A percentile compares a stretch with the other conserved stretches of the same genome.
phyloP scores from a whole-genome alignment of 768 basidiomycete genomes.

The Grammothele lineata region DNA sequence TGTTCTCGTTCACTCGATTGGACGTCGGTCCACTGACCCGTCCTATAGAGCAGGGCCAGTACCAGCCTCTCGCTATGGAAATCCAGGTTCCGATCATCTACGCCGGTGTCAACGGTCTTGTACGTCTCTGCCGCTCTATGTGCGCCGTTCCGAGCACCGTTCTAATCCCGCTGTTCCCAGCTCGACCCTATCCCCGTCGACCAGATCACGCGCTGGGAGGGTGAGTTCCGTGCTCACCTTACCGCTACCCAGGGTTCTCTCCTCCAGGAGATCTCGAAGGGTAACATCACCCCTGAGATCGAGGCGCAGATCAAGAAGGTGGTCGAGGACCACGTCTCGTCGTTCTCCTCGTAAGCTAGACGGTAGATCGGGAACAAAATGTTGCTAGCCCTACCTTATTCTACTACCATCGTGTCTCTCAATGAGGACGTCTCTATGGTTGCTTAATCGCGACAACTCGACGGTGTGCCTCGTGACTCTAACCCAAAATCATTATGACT shows the following conservation, averaged over 20 bases:
- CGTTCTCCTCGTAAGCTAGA: constrained; percentile 50
- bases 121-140: no score
- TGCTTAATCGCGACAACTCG: constrained; percentile 10
- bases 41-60: constrained; percentile 90
- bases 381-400: constrained; percentile 16
- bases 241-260: constrained; percentile 67
- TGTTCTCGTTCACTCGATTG: constrained; percentile 9
- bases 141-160: not conserved
- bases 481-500: constrained; percentile 58
- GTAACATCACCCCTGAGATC: constrained; percentile 82
- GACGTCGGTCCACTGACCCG: constrained; percentile 14
- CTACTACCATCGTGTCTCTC: constrained; percentile 12
- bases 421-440: constrained; percentile 19
- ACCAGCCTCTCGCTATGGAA: constrained; percentile 92
- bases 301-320: constrained; percentile 95
- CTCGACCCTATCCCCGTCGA: constrained; percentile 96
- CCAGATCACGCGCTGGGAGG: constrained; percentile 90
- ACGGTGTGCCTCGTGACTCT: no score
- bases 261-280: constrained; percentile 80
- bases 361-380: constrained; percentile 16
- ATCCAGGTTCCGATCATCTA: constrained; percentile 98
- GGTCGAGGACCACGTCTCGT: constrained; percentile 83
- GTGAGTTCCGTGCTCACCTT: constrained; percentile 87
- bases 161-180: constrained; percentile 30
- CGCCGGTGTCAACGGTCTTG: constrained; percentile 99